A percentile compares a stretch with the other conserved stretches of the same genome.
Evolutionary conservation across 164 flowering plant species (phyloP).

Genomic region (Liriodendron chinense): DNA sequence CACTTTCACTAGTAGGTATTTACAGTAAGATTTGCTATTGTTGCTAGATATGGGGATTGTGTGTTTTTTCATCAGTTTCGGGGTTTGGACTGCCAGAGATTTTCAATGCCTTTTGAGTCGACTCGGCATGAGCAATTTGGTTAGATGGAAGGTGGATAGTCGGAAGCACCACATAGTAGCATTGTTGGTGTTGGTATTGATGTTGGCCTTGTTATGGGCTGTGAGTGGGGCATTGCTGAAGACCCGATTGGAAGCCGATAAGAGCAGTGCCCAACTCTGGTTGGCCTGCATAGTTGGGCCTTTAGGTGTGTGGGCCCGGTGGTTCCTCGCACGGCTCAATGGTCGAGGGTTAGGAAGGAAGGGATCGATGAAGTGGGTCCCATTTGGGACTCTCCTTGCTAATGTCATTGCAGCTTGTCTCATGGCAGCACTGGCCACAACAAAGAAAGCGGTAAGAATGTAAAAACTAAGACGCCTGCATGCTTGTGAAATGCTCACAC

Average conservation of each 20-base stretch:
- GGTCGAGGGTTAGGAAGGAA: conserved; percentile 70
- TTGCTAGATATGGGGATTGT: conserved; percentile 62
- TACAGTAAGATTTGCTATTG: background rate
- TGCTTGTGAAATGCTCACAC: background rate
- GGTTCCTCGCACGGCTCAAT: conserved; percentile 79
- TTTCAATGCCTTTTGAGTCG: conserved; percentile 44
- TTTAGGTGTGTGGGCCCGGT: conserved; percentile 86
- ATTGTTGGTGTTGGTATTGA: conserved; percentile 33
- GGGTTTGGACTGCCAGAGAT: conserved; percentile 73
- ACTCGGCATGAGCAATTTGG: conserved; percentile 4
- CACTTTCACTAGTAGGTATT: background rate
- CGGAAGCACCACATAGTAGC: conserved; percentile 31
- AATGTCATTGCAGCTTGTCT: conserved; percentile 79
- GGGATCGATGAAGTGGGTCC: conserved; percentile 66
- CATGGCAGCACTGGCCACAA: conserved; percentile 75
- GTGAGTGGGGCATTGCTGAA: conserved; percentile 41
- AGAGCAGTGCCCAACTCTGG: conserved; percentile 60
- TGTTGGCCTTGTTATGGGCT: conserved; percentile 44
- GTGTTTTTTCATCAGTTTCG: conserved; percentile 54
- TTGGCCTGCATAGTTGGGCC: conserved; percentile 84
- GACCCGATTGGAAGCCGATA: conserved; percentile 32
- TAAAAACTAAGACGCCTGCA: background rate
- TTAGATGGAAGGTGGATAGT: conserved; percentile 35
- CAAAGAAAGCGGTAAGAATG: conserved; percentile 66
- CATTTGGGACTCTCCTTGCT: conserved; percentile 83